phyloP scores from a whole-genome alignment of 148 eudicot genomes.

The Euryodendron excelsum region DNA sequence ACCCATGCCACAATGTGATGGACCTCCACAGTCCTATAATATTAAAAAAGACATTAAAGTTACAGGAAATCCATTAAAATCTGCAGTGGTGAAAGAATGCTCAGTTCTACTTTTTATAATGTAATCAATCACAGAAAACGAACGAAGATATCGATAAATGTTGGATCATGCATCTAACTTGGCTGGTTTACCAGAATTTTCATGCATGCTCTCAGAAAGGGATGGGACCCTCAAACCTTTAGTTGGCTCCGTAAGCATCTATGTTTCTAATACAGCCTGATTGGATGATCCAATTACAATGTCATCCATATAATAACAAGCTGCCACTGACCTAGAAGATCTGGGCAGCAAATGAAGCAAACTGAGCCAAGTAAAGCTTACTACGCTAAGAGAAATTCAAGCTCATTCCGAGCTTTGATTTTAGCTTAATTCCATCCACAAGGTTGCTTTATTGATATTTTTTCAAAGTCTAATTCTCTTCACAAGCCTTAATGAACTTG shows the following conservation, averaged over 20 bases:
- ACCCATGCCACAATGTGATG: conserved; percentile 80
- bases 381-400: not conserved
- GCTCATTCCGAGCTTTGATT: conserved; percentile 5
- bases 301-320: not conserved
- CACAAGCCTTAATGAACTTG: not conserved
- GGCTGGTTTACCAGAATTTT: not conserved
- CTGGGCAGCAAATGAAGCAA: not conserved
- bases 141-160: not conserved
- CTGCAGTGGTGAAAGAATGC: not conserved
- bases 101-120: not conserved
- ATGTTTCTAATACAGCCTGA: not conserved
- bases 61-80: not conserved
- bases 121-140: not conserved
- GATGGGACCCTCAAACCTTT: not conserved
- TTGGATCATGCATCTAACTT: not conserved
- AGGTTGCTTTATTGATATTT: not conserved
- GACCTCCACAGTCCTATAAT: conserved; percentile 81
- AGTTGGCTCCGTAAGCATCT: not conserved
- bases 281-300: not conserved
- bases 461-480: not conserved
- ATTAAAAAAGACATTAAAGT: conserved; percentile 14
- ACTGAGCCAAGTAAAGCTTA: not conserved
- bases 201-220: not conserved
- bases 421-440: not conserved
- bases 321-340: not conserved